These are phyloP conservation scores for Boletales sp. DNA, from an alignment of 768 basidiomycete species.

Conservation along the genomic window DNA sequence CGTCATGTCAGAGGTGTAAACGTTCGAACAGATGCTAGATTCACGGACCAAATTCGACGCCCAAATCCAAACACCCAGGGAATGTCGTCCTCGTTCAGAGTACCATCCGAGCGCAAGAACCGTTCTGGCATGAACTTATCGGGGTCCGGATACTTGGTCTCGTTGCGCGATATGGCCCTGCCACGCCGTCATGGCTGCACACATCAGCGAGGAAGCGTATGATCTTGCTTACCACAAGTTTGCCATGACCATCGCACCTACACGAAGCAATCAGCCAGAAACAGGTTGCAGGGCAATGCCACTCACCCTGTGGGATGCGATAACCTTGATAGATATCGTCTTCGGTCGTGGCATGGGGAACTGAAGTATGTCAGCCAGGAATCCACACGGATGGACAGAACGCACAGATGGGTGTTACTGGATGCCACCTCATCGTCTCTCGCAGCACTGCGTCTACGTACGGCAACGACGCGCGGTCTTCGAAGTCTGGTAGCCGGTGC, in stretches of 20 bases:
- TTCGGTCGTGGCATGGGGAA: constrained; percentile 37
- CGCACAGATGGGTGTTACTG: constrained; percentile 23
- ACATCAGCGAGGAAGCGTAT: background rate
- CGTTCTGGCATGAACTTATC: constrained; percentile 35
- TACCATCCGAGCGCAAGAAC: constrained; percentile 25
- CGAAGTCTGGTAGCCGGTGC: constrained; percentile 29
- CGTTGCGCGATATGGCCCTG: constrained; percentile 42
- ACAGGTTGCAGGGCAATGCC: background rate
- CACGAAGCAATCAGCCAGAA: background rate
- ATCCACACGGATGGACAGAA: background rate
- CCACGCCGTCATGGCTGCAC: background rate
- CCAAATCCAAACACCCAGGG: constrained; percentile 20
- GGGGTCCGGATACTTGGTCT: constrained; percentile 32
- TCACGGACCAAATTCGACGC: constrained; percentile 17
- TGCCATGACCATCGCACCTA: constrained; percentile 8
- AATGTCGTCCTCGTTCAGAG: constrained; percentile 12
- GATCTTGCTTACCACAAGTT: constrained; percentile 9
- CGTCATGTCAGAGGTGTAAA: background rate
- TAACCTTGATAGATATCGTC: constrained; percentile 37
- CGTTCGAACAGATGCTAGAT: background rate
- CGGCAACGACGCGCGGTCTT: constrained; percentile 25
- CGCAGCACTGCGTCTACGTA: constrained; percentile 34
- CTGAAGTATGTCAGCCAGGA: constrained; percentile 17
- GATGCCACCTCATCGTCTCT: constrained; percentile 32
- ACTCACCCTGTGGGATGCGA: constrained; percentile 28